Conservation (phyloP, 2,329 filamentous ascomycete species). For the Colletotrichum acutatum region DNA sequence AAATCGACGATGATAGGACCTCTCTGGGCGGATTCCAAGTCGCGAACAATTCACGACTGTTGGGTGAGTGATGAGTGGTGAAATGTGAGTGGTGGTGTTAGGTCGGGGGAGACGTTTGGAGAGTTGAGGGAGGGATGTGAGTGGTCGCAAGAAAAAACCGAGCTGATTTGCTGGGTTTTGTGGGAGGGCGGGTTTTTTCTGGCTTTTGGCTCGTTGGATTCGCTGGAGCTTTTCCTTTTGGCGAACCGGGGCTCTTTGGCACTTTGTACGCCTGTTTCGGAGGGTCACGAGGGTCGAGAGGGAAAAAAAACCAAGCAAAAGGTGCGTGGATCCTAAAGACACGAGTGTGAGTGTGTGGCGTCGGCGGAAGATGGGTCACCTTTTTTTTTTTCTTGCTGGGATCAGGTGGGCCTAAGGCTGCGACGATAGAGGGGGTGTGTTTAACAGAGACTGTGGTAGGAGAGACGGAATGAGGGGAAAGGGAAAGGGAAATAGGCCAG, state of each 20-base stretch:
- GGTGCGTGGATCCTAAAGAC: slow-evolving; percentile 23
- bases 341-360: slow-evolving; percentile 26
- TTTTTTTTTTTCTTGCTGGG: slow-evolving; percentile 17
- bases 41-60: slow-evolving; percentile 43
- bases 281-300: neutral
- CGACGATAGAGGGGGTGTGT: neutral
- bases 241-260: slow-evolving; percentile 26
- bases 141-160: slow-evolving; percentile 39
- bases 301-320: slow-evolving; percentile 13
- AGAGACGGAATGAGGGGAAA: neutral
- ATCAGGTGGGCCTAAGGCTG: slow-evolving; percentile 17
- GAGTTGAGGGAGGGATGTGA: slow-evolving; percentile 41
- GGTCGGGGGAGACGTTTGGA: slow-evolving; percentile 39
- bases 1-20: slow-evolving; percentile 64
- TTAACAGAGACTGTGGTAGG: neutral
- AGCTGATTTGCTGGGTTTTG: slow-evolving; percentile 37
- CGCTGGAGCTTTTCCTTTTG: slow-evolving; percentile 27
- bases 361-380: slow-evolving; percentile 28
- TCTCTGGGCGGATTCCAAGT: slow-evolving; percentile 44
- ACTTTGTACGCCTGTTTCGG: slow-evolving; percentile 36
- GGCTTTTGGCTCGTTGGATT: slow-evolving; percentile 36
- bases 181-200: slow-evolving; percentile 37
- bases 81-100: slow-evolving; percentile 35
- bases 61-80: slow-evolving; percentile 33
- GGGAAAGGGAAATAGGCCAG: slow-evolving; percentile 10